A percentile compares a stretch with the other conserved stretches of the same genome.
Conservation (phyloP, 2,329 filamentous ascomycete genomes). For the Ceratocystis cacaofunesta region DNA sequence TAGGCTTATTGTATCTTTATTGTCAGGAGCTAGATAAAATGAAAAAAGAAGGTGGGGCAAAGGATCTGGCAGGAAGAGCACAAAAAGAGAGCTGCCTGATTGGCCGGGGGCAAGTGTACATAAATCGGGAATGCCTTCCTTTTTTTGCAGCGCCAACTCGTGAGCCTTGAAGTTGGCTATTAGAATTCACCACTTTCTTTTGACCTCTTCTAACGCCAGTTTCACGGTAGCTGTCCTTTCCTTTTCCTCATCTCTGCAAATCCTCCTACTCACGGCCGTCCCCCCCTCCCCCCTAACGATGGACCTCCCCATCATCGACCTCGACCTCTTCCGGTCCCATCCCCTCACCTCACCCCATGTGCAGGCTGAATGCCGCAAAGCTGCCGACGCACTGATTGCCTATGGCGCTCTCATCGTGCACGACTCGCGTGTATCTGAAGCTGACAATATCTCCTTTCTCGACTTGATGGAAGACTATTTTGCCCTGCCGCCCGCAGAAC, state of each 20-base stretch:
- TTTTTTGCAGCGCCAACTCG: background rate
- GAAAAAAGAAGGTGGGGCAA: background rate
- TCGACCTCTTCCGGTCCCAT: conserved; percentile 39
- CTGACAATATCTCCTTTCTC: conserved; percentile 41
- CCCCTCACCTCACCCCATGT: conserved; percentile 30
- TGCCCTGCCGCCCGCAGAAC: conserved; percentile 35
- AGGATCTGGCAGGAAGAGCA: background rate
- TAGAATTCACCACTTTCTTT: no score
- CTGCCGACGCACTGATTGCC: conserved; percentile 41
- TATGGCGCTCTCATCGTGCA: conserved; percentile 46
- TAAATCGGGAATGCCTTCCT: background rate
- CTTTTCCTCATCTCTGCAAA: no score
- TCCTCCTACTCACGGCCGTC: background rate
- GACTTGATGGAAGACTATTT: conserved; percentile 52
- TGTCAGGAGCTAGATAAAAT: background rate
- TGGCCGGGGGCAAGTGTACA: background rate
- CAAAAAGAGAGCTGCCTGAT: background rate
- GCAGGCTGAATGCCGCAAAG: conserved; percentile 37
- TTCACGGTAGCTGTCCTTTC: no score
- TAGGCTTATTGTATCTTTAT: background rate
- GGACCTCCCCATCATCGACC: conserved; percentile 45
- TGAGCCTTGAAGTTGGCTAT: background rate
- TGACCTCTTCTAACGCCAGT: no score
- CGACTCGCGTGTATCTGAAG: conserved; percentile 42
- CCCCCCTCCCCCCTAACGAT: conserved; percentile 25